Conservation (phyloP, 2,329 filamentous ascomycete genomes). For the Ophiostoma populinum region DNA sequence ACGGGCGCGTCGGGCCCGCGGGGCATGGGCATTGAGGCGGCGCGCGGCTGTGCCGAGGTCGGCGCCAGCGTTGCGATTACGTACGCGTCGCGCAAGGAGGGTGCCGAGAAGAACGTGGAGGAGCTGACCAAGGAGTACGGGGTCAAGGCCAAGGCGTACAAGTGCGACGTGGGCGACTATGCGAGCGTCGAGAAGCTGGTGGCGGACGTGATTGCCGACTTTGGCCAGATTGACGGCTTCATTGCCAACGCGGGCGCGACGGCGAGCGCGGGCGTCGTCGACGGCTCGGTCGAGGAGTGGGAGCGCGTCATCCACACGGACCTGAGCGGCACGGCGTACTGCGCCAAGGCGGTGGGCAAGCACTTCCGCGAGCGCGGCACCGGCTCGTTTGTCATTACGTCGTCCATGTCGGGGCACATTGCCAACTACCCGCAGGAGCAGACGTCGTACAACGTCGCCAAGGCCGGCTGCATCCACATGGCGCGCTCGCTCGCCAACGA, state of each 20-base stretch:
- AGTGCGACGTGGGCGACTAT: constrained; percentile 40
- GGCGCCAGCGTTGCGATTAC: constrained; percentile 56
- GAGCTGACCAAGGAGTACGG: constrained; percentile 50
- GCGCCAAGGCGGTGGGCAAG: constrained; percentile 47
- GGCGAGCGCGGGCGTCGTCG: constrained; percentile 49
- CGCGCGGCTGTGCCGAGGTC: constrained; percentile 52
- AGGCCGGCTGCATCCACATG: constrained; percentile 44
- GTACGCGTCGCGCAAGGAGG: constrained; percentile 52
- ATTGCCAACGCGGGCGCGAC: constrained; percentile 64
- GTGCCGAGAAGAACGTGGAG: constrained; percentile 46
- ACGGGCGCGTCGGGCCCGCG: constrained; percentile 52
- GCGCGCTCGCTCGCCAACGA: constrained; percentile 59
- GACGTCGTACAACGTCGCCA: constrained; percentile 56
- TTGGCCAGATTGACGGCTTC: constrained; percentile 61
- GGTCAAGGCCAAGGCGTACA: constrained; percentile 47
- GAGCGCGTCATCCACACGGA: constrained; percentile 53
- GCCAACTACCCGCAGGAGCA: constrained; percentile 64
- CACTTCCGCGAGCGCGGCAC: constrained; percentile 43
- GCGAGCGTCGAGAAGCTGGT: constrained; percentile 34
- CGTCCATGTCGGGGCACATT: constrained; percentile 63
- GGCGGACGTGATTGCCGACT: constrained; percentile 39
- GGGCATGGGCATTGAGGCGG: constrained; percentile 54
- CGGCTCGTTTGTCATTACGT: constrained; percentile 62
- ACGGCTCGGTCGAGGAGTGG: constrained; percentile 47
- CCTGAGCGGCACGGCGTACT: constrained; percentile 64